Evolutionary conservation across 2,329 filamentous ascomycete species (phyloP).

Genomic region (Sarocladium strictum): DNA sequence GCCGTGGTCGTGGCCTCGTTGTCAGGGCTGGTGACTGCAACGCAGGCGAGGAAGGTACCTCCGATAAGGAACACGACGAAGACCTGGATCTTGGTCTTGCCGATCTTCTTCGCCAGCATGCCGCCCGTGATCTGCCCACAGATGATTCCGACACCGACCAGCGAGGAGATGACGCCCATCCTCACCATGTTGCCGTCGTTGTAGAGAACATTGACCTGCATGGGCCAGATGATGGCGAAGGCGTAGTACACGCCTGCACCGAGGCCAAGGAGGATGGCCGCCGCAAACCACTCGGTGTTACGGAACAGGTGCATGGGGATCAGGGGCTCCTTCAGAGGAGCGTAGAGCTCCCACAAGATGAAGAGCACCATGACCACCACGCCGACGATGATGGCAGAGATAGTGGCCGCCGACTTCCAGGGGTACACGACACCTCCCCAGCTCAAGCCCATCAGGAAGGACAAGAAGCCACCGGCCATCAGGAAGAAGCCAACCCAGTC

Average conservation of each 20-base stretch:
- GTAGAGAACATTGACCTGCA: conserved; percentile 8
- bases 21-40: conserved; percentile 13
- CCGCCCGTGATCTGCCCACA: background rate
- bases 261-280: conserved; percentile 21
- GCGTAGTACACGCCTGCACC: conserved; percentile 28
- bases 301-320: conserved; percentile 6
- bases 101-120: background rate
- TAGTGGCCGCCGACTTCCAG: conserved; percentile 32
- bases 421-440: conserved; percentile 33
- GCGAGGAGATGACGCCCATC: too few species aligned
- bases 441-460: conserved; percentile 42
- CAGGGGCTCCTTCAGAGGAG: background rate
- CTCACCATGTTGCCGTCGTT: too few species aligned
- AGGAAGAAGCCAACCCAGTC: conserved; percentile 36
- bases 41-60: background rate
- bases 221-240: conserved; percentile 21
- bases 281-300: conserved; percentile 19
- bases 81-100: background rate
- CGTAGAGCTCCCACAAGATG: conserved; percentile 29
- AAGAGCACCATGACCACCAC: conserved; percentile 14
- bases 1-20: conserved; percentile 13
- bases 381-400: conserved; percentile 13
- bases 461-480: conserved; percentile 38
- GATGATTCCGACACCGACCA: background rate
- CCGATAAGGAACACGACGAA: background rate